A percentile compares a stretch with the other conserved stretches of the same genome.
These are phyloP conservation scores for Naganishia sp. DNA, from an alignment of 1,284 basidiomycete species.

Conservation along the genomic window DNA sequence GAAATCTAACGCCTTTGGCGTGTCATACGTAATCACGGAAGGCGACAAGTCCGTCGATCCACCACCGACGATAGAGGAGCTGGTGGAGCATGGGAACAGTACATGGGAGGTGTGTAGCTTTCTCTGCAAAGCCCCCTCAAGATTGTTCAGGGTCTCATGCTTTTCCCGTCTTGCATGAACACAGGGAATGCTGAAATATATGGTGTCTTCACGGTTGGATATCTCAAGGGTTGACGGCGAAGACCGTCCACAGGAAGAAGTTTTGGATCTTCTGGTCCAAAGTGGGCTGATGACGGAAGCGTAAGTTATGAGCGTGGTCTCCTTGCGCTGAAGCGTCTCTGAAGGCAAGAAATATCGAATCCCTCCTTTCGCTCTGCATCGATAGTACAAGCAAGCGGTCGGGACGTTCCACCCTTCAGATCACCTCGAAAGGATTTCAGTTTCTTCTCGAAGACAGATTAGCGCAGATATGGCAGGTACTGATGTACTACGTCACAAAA, in stretches of 20 bases:
- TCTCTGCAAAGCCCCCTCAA: conserved; percentile 16
- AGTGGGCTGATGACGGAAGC: conserved; percentile 79
- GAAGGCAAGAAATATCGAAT: background rate
- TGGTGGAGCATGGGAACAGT: conserved; percentile 84
- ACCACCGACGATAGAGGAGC: conserved; percentile 58
- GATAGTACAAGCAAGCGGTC: conserved; percentile 32
- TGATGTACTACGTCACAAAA: conserved; percentile 71
- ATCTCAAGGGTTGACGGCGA: conserved; percentile 62
- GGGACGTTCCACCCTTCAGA: conserved; percentile 58
- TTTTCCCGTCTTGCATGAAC: background rate
- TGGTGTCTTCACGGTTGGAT: conserved; percentile 86
- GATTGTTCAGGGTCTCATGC: conserved; percentile 5
- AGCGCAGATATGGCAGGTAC: conserved; percentile 93
- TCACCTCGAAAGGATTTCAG: conserved; percentile 95
- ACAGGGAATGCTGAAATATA: conserved; percentile 95
- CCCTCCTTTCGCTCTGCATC: background rate
- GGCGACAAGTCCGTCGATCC: conserved; percentile 49
- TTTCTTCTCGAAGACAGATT: conserved; percentile 96
- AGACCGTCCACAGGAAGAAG: conserved; percentile 67
- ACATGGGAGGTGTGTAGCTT: conserved; percentile 80
- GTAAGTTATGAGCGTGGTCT: conserved; percentile 33
- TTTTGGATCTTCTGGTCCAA: conserved; percentile 76
- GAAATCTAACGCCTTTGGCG: conserved; percentile 85
- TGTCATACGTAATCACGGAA: conserved; percentile 65
- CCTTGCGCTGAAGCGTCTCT: background rate